A percentile compares a stretch with the other conserved stretches of the same genome.
These are phyloP conservation scores for Dactylonectria estremocensis DNA, from an alignment of 2,329 filamentous ascomycete genomes.

Conservation along the genomic window DNA sequence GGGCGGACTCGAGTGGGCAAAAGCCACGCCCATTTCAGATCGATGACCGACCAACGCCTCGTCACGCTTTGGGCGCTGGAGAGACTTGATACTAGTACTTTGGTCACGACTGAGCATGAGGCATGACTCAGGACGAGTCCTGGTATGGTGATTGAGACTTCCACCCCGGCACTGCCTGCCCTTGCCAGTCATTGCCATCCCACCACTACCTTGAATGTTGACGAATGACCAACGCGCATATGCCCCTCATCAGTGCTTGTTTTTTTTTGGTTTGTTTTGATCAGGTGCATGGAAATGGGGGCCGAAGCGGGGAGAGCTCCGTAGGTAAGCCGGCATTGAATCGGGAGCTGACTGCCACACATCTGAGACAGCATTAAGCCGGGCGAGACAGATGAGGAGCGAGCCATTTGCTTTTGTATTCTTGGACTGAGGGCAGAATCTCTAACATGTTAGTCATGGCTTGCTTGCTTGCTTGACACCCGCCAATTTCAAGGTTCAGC, in stretches of 20 bases:
- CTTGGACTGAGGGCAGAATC: conserved; percentile 17
- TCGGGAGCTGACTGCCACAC: conserved; percentile 39
- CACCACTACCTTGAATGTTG: too few species aligned
- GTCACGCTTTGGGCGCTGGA: not conserved
- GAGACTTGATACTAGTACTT: conserved; percentile 12
- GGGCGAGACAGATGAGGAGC: conserved; percentile 24
- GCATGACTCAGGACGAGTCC: conserved; percentile 17
- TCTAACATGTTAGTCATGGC: not conserved
- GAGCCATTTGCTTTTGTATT: conserved; percentile 2
- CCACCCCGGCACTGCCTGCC: conserved; percentile 10
- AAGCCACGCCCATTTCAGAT: conserved; percentile 40
- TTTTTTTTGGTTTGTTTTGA: conserved; percentile 3
- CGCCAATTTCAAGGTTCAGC: not conserved
- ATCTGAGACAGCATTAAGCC: conserved; percentile 37
- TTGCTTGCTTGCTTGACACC: not conserved
- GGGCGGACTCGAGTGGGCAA: conserved; percentile 41
- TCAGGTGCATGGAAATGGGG: conserved; percentile 33
- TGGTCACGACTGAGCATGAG: conserved; percentile 5
- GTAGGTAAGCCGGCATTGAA: conserved; percentile 42
- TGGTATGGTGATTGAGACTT: conserved; percentile 17
- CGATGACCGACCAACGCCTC: conserved; percentile 31
- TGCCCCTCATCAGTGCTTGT: conserved; percentile 8
- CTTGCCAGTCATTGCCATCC: not conserved
- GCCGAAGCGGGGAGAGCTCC: conserved; percentile 12
- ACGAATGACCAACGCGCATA: not conserved